phyloP scores from a whole-genome alignment of 306 rosid species.

The Fagus crenata region DNA sequence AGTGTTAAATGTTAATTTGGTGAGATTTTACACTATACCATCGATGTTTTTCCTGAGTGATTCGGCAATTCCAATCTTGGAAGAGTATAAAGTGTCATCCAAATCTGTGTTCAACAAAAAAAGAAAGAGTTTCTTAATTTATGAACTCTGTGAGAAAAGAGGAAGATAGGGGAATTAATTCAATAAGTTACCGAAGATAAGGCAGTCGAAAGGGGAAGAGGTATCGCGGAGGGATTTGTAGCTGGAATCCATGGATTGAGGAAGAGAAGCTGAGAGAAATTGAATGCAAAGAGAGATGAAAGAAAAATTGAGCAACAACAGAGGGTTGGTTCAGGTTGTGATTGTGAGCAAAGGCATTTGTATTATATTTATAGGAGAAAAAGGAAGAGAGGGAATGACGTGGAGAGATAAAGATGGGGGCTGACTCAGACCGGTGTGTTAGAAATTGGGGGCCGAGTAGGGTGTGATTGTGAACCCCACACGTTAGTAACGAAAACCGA shows the following conservation, averaged over 20 bases:
- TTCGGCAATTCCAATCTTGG: slow-evolving; percentile 53
- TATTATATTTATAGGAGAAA: neutral
- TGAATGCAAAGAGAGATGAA: neutral
- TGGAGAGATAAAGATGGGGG: too few species aligned
- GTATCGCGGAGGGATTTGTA: slow-evolving; percentile 14
- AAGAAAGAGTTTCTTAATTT: neutral
- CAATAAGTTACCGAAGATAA: slow-evolving; percentile 53
- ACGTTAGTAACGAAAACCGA: too few species aligned
- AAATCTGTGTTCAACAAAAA: slow-evolving; percentile 46
- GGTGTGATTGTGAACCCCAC: too few species aligned
- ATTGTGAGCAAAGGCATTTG: slow-evolving; percentile 11
- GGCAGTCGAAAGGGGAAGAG: slow-evolving; percentile 43
- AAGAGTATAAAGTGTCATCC: slow-evolving; percentile 81
- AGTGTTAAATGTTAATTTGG: too few species aligned
- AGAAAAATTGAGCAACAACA: neutral
- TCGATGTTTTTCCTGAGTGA: slow-evolving; percentile 74
- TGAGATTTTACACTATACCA: slow-evolving; percentile 24
- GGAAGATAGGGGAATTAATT: neutral
- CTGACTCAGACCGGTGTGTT: too few species aligned
- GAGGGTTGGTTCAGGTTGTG: neutral
- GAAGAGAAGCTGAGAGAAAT: neutral
- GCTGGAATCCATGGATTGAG: slow-evolving; percentile 39
- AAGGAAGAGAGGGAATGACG: too few species aligned
- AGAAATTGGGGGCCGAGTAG: neutral
- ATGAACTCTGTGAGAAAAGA: neutral